A percentile compares a stretch with the other conserved stretches of the same genome.
phyloP scores from a whole-genome alignment of 164 flowering plant genomes.

The Echeveria elegans region DNA sequence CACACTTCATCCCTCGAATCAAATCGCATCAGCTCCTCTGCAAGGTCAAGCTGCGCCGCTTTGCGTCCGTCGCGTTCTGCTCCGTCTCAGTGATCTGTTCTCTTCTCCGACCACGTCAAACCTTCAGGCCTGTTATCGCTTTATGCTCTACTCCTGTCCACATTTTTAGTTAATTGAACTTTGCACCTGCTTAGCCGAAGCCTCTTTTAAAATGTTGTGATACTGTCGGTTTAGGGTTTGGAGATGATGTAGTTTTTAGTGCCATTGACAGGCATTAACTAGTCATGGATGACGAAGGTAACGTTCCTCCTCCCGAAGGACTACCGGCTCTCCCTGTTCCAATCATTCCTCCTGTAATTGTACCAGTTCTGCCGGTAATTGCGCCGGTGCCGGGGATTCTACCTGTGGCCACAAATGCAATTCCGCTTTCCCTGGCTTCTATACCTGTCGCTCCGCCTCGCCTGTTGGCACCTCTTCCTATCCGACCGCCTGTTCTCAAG shows the following conservation, averaged over 20 bases:
- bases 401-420: background rate
- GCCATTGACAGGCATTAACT: background rate
- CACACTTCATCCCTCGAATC: too few species aligned
- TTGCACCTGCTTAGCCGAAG: background rate
- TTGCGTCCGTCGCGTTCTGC: too few species aligned
- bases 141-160: too few species aligned
- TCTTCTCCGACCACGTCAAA: too few species aligned
- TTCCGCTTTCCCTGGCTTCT: background rate
- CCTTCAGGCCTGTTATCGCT: too few species aligned
- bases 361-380: too few species aligned
- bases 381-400: background rate
- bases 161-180: too few species aligned
- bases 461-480: constrained; percentile 37
- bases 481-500: constrained; percentile 38
- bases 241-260: background rate
- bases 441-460: background rate
- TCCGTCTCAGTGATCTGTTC: too few species aligned
- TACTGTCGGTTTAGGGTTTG: background rate
- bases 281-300: background rate
- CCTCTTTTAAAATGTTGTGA: background rate
- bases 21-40: too few species aligned
- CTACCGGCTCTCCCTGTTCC: background rate
- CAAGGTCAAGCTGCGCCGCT: too few species aligned
- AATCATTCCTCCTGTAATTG: background rate
- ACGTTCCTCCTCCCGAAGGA: background rate